Base-by-base conservation (phyloP, 2,329 filamentous ascomycete species). In the Fusarium chlamydosporum region DNA sequence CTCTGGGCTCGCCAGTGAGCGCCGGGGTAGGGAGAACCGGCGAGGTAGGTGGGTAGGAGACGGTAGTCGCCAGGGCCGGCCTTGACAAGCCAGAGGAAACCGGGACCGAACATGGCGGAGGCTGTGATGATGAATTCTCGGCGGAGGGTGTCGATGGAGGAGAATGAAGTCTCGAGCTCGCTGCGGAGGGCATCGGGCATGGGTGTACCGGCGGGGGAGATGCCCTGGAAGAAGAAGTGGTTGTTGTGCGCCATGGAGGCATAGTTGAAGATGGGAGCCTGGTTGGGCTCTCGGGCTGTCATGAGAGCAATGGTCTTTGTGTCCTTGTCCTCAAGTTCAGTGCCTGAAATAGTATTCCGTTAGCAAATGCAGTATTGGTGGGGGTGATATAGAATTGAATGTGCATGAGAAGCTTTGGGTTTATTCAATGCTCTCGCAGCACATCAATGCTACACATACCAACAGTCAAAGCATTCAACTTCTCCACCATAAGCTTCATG, bases 231-330 rank as follows among this genome's bases (percentile, higher is more conserved):
- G 87, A 93, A 95, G 84, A 93, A 91, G 77, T 89, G 83, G 79
- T 89, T 97, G 88, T 98, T 98, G 86, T 92, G 91, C 57, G 93
- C 92, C 92, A 97, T 97, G 74, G 93, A 97, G 79, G 96, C 96
- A 79, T 96, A 89, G 87, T 98, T 99, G 89, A 99, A 99, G 78
- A 91, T 84, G 73, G 90, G 85, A 41, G 96, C 96, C 67, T 87
- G 85, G 72, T 85, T 85, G 43, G 95, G 91, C 75, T 96, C 88
- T 79, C 94, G 93, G 63, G 95, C 92, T 61, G 91, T 91, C 75
- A 88, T 84, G 75, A 95, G 84, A 76, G 92, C 81, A 76, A 97
- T 89, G 46, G 89, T 83, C 79, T 92, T 89, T 65, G 88, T 80
- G 51, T 85, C 82, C 71, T 85, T 82, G 77, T 88, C 81, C 70